phyloP scores from a whole-genome alignment of 805 yeast genomes.

The Sugiyamaella mastotermitis region DNA sequence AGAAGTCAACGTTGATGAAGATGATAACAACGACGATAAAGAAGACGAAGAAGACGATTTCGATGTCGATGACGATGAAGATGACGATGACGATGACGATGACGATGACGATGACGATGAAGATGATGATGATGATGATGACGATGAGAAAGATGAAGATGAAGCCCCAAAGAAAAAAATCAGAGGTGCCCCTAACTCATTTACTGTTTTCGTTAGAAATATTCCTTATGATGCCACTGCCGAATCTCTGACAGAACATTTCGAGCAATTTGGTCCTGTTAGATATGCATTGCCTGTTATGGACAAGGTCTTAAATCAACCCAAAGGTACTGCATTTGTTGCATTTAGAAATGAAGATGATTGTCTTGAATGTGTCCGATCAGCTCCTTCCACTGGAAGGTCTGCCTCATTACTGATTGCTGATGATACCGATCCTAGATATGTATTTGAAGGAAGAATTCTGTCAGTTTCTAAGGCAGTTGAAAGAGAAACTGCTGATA shows the following conservation, averaged over 20 bases:
- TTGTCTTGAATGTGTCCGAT: constrained; percentile 59
- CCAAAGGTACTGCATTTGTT: constrained; percentile 93
- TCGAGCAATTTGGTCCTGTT: constrained; percentile 76
- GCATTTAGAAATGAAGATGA: constrained; percentile 64
- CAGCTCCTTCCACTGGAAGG: constrained; percentile 71
- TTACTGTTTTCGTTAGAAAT: constrained; percentile 80
- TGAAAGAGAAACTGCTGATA: constrained; percentile 74
- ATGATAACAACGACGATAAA: constrained; percentile 36
- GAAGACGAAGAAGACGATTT: constrained; percentile 35
- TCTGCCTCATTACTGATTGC: constrained; percentile 63
- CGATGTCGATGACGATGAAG: constrained; percentile 34
- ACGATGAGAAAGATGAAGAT: constrained; percentile 29
- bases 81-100: constrained; percentile 28
- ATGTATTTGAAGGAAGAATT: constrained; percentile 90
- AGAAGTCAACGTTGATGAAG: constrained; percentile 34
- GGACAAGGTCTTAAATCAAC: constrained; percentile 77
- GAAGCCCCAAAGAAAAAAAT: constrained; percentile 23
- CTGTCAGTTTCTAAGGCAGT: constrained; percentile 80
- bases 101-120: constrained; percentile 32
- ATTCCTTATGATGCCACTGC: constrained; percentile 91
- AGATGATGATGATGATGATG: constrained; percentile 33
- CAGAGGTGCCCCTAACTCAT: constrained; percentile 29
- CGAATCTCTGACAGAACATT: constrained; percentile 73
- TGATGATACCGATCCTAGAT: constrained; percentile 81
- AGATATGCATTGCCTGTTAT: constrained; percentile 90